These are phyloP conservation scores for Clonostachys rosea DNA, from an alignment of 2,329 filamentous ascomycete genomes.

Conservation along the genomic window DNA sequence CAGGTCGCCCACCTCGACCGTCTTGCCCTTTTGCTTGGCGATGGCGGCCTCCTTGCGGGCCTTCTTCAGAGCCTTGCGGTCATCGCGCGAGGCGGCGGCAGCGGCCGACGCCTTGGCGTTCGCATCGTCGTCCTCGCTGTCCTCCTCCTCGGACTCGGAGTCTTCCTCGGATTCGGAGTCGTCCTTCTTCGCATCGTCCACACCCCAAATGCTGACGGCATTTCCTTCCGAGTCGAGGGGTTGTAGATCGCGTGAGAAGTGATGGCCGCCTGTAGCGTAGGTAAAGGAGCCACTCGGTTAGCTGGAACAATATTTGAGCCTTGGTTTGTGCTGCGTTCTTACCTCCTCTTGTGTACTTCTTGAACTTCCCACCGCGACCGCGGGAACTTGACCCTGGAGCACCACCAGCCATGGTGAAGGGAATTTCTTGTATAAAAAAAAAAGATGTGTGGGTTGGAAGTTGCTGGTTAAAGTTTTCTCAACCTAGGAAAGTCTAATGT, in stretches of 20 bases:
- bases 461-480: no score
- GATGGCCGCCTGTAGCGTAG: slow-evolving; percentile 71
- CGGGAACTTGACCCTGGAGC: slow-evolving; percentile 49
- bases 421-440: background rate
- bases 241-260: slow-evolving; percentile 88
- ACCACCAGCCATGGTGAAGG: slow-evolving; percentile 38
- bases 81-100: slow-evolving; percentile 61
- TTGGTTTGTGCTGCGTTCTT: slow-evolving; percentile 16
- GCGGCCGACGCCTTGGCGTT: slow-evolving; percentile 35
- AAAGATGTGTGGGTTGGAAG: no score
- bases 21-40: slow-evolving; percentile 65
- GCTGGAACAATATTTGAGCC: slow-evolving; percentile 3
- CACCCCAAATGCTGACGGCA: slow-evolving; percentile 82
- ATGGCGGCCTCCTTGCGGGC: slow-evolving; percentile 88
- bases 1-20: slow-evolving; percentile 79
- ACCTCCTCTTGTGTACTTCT: slow-evolving; percentile 92
- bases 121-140: slow-evolving; percentile 40
- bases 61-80: slow-evolving; percentile 83
- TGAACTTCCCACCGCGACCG: slow-evolving; percentile 85
- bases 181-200: slow-evolving; percentile 41
- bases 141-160: slow-evolving; percentile 39
- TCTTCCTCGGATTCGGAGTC: slow-evolving; percentile 48
- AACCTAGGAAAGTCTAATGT: no score
- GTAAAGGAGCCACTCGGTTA: slow-evolving; percentile 7
- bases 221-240: slow-evolving; percentile 88